Evolutionary conservation across 179 eudicot species (phyloP), one percentile per base, ranked within the genome.

Genomic region (Carnegiea gigantea): DNA sequence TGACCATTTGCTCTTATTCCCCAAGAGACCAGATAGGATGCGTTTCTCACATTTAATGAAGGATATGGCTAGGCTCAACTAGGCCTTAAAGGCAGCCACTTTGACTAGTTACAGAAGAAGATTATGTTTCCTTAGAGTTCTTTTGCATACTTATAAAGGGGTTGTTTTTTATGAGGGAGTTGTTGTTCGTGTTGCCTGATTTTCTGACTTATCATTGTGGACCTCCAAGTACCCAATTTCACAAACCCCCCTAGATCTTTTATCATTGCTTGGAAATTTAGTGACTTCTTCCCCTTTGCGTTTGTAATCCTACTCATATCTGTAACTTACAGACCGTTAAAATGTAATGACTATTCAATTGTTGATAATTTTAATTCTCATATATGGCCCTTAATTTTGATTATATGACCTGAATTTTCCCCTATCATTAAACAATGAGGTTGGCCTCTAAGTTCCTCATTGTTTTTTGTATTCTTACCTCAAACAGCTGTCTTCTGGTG

Each of bases 151-250:
- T 46, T 88, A 53, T 76, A 90, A 87, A 84, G 93, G 89, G 73
- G 99, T 97, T 70, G 91, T 88, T 48, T 89, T 95, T 81, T 97
- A 95, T 65, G 97, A 94, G 78, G 95, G 97, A 78, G 97, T 97
- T 23, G 91, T 92, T 77, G 85, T 95, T 82, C 92, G 93, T 90
- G 97, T 97, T 6, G 97, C 98, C 82, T 84, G 54, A 73, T 74
- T 82, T 79, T 81, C 93, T 77, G 98, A 95, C 83, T 75, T 93
- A 60, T 59, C 67, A 28, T 60, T 74, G 57, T 91, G 84, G 86
- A 87, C 77, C 70, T 84, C 89, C 83, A 89, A 98, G 98, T 95
- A 77, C 23, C 51, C 54, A 33, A 24, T 44, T 30, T 43, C 48
- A 64, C 81, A 18, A 40, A 18, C 48, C n/a, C 6, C n/a, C n/a